phyloP scores from a whole-genome alignment of 176 grass and related monocot genomes.

The Rhynchospora breviuscula region DNA sequence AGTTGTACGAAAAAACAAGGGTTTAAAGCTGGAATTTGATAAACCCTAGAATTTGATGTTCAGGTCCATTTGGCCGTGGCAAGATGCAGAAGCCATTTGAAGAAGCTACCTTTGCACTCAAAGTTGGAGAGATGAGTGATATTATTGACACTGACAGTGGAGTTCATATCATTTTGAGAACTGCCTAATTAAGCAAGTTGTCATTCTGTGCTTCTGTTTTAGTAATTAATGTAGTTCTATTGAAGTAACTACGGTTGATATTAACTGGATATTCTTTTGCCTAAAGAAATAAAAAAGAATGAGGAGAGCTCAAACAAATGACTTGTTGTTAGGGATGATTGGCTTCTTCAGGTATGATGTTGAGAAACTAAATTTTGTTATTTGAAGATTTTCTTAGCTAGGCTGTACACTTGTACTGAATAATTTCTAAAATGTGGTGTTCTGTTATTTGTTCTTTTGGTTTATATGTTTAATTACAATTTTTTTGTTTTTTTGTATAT shows the following conservation, averaged over 20 bases:
- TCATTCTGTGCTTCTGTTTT: conserved; percentile 10
- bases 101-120: conserved; percentile 58
- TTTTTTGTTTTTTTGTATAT: not conserved
- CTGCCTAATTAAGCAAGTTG: conserved; percentile 34
- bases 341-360: not conserved
- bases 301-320: not conserved
- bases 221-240: not conserved
- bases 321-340: not conserved
- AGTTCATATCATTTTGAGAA: conserved; percentile 91
- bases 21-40: not conserved
- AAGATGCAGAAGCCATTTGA: conserved; percentile 95
- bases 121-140: conserved; percentile 76
- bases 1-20: not conserved
- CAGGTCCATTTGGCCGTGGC: conserved; percentile 71
- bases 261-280: conserved; percentile 12
- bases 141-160: conserved; percentile 78
- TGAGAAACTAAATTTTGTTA: not conserved
- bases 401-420: not conserved
- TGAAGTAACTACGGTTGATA: not conserved
- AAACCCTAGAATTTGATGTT: conserved; percentile 3
- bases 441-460: not conserved
- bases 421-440: not conserved
- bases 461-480: not conserved
- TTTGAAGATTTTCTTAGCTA: not conserved
- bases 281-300: conserved; percentile 8